These are phyloP conservation scores for Fusarium keratoplasticum DNA, from an alignment of 2,329 filamentous ascomycete genomes.

Conservation along the genomic window DNA sequence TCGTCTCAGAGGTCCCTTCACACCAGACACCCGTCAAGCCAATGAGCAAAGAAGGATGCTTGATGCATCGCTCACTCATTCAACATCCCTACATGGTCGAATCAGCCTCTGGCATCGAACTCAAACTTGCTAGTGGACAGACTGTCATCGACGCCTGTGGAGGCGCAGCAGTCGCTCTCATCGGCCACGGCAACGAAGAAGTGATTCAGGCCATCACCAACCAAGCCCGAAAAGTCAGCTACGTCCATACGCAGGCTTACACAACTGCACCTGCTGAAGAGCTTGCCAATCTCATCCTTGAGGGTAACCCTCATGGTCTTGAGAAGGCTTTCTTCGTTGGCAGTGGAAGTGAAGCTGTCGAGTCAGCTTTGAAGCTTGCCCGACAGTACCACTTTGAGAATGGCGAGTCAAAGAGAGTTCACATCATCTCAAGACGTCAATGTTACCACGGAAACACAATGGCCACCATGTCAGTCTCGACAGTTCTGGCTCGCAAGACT, in stretches of 20 bases:
- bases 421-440: constrained; percentile 54
- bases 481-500: constrained; percentile 16
- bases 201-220: constrained; percentile 66
- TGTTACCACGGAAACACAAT: constrained; percentile 62
- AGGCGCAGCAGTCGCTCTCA: constrained; percentile 73
- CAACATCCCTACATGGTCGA: constrained; percentile 50
- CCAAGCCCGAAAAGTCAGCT: constrained; percentile 58
- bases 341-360: constrained; percentile 53
- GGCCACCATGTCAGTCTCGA: constrained; percentile 54
- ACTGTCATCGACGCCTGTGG: constrained; percentile 75
- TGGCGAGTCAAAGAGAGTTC: constrained; percentile 39
- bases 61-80: constrained; percentile 46
- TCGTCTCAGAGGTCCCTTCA: neutral
- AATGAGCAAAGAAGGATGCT: constrained; percentile 4
- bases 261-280: constrained; percentile 37
- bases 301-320: constrained; percentile 29
- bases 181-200: constrained; percentile 69
- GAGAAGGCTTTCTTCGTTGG: constrained; percentile 42
- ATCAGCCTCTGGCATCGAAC: constrained; percentile 52
- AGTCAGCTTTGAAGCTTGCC: constrained; percentile 60
- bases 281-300: constrained; percentile 31
- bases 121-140: constrained; percentile 56
- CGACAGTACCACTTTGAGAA: constrained; percentile 59
- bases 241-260: constrained; percentile 40
- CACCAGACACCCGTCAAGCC: neutral